phyloP scores from a whole-genome alignment of 106 monocot species.

The Dioscorea dumetorum region DNA sequence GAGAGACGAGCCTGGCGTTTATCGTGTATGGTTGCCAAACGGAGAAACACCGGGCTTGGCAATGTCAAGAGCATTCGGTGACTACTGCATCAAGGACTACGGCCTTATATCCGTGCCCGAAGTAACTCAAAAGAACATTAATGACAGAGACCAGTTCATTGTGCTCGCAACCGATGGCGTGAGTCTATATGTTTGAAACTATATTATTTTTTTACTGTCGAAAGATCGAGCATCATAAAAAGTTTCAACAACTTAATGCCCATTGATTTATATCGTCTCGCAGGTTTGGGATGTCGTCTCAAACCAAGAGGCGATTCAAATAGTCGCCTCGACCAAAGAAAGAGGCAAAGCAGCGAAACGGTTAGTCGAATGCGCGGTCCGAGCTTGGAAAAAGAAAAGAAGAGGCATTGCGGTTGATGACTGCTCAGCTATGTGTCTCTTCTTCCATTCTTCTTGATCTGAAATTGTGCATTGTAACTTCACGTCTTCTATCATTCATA shows the following conservation, averaged over 20 bases:
- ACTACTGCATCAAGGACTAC: slow-evolving; percentile 67
- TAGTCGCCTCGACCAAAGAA: slow-evolving; percentile 56
- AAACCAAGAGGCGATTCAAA: slow-evolving; percentile 77
- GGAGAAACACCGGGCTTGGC: slow-evolving; percentile 66
- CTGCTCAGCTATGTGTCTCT: slow-evolving; percentile 85
- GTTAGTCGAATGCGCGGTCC: slow-evolving; percentile 62
- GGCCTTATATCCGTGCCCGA: slow-evolving; percentile 87
- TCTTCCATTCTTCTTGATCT: slow-evolving; percentile 41
- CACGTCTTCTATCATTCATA: neutral
- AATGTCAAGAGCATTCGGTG: slow-evolving; percentile 97
- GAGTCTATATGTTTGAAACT: slow-evolving; percentile 4
- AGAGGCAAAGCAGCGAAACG: slow-evolving; percentile 56
- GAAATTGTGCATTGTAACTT: neutral
- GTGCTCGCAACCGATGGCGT: slow-evolving; percentile 97
- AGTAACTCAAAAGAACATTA: slow-evolving; percentile 53
- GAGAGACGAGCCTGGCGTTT: slow-evolving; percentile 72
- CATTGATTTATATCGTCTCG: neutral
- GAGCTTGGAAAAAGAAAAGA: slow-evolving; percentile 77
- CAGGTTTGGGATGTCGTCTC: slow-evolving; percentile 98
- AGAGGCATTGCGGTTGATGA: slow-evolving; percentile 73
- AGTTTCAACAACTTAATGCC: too few relatives aligned
- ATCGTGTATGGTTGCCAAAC: slow-evolving; percentile 75
- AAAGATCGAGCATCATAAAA: too few relatives aligned
- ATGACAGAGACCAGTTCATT: slow-evolving; percentile 57
- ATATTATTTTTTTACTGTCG: too few relatives aligned